Base-by-base conservation (phyloP, 805 yeast species). In the Candida patagonica region DNA sequence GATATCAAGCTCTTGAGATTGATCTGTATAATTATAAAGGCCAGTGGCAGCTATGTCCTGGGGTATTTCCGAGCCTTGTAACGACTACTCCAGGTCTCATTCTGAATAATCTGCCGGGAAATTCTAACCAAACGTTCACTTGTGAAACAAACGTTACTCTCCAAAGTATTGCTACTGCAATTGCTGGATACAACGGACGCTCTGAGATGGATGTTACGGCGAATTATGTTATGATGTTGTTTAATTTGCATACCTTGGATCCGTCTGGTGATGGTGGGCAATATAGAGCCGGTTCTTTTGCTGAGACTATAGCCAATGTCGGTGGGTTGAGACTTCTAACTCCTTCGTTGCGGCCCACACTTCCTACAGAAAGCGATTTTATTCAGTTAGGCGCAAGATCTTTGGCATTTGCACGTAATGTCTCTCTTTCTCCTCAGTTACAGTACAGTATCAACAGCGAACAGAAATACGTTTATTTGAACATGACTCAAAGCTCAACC, bases 21-120 rank as follows among this genome's bases (percentile, higher is more conserved):
- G 77, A 76, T 49, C 49, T 74, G n/a, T 74, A 68, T 53, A 59
- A 60, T 26, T 49, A 47, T 31, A 54, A 59, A 6, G 35, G 45
- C 8, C 46, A 42, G 32, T 74, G 78, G 79, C 78, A 73, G 52
- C 54, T 74, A 17, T 75, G 80, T 47, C 80, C 80, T 1, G 36
- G 22, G 17, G 44, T 42, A 16, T 39, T 30, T 13, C 43, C 45
- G 1, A 5, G 32, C 4, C 12, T 15, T 5, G 24, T 27, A 5
- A 30, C 4, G 15, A 30, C 10, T 15, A 37, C 24, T 3, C 13
- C 35, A 9, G 24, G 26, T n/a, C n/a, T 17, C 8, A 35, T 35
- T 6, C 20, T 26, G 12, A 13, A 20, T 2, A 23, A 20, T 6
- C 20, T 24, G 32, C 13, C 25, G 5, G 38, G 32, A 26, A 16